Evolutionary conservation across 805 yeast species (phyloP).

Genomic region (Zygotorulaspora sp.): DNA sequence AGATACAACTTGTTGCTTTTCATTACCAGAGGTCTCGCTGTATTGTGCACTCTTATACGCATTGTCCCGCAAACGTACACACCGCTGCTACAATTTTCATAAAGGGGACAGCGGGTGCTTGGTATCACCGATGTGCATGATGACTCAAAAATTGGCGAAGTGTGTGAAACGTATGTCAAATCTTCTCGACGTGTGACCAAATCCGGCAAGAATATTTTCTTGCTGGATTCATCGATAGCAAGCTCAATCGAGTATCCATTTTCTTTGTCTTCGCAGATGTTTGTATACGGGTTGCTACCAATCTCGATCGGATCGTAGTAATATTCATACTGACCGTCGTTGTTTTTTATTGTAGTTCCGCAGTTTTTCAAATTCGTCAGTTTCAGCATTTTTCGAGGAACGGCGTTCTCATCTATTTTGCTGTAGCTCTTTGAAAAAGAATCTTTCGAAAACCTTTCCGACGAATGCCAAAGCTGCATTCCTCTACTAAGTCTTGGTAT

Average conservation of each 20-base stretch:
- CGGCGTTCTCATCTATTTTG: no score
- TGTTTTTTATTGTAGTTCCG: slow-evolving; percentile 23
- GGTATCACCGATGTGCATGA: slow-evolving; percentile 12
- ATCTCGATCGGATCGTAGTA: slow-evolving; percentile 17
- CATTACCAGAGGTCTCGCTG: slow-evolving; percentile 11
- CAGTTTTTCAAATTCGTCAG: slow-evolving; percentile 17
- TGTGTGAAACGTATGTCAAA: slow-evolving; percentile 4
- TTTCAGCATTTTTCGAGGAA: slow-evolving; percentile 13
- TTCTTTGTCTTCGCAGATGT: slow-evolving; percentile 8
- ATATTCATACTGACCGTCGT: slow-evolving; percentile 16
- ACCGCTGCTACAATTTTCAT: slow-evolving; percentile 6
- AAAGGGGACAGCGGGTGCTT: neutral
- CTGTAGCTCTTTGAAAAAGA: no score
- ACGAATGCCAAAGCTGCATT: no score
- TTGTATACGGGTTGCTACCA: slow-evolving; percentile 16
- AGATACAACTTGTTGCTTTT: slow-evolving; percentile 13
- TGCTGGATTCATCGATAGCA: slow-evolving; percentile 11
- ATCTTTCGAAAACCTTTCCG: no score
- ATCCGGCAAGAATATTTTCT: slow-evolving; percentile 17
- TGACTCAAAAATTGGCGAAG: slow-evolving; percentile 9
- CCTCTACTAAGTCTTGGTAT: no score
- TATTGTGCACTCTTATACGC: slow-evolving; percentile 4
- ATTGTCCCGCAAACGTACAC: slow-evolving; percentile 12
- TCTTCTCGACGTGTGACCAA: slow-evolving; percentile 11
- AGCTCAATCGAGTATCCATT: slow-evolving; percentile 17